Evolutionary conservation across 2,329 filamentous ascomycete species (phyloP), one percentile per base, ranked within the genome.

Genomic region (Clarireedia paspali): DNA sequence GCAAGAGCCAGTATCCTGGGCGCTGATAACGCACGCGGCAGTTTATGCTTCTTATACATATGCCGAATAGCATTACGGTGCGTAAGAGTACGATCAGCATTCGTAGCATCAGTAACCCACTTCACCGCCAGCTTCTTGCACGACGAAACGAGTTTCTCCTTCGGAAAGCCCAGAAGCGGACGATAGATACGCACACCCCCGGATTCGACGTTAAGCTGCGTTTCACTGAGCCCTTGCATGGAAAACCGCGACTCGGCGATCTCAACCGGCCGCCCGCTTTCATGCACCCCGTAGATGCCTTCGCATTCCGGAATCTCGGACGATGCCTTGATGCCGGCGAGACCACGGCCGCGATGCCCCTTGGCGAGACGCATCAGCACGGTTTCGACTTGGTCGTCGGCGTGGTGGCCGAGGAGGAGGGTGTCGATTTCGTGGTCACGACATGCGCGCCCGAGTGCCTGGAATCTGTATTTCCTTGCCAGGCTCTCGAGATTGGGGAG

Each of bases 351-450:
- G 2, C 80, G 74, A 64, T 89, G 87, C 0, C 85, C 84, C 3
- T 76, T 75, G 7, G 85, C 71, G 38, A 97, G 71, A 44, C 94
- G 81, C 84, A 91, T 88, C 49, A 97, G 72, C 4, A 95, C 78
- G 0, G 91, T 96, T 73, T 99, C 94, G 55, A 91, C 87, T 67
- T 94, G 89, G 66, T 99, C 94, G 66, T 96, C 91, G 59, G 80
- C 76, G 68, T 99, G 94, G 68, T 99, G 94, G 4, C 86, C 94
- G 27, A 95, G 74, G 40, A 96, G 78, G 1, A 97, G 69, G 20
- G 81, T 80, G 4, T 70, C 72, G 4, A 88, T 80, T 0, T 72
- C 68, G 5, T 73, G 63, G 1, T 72, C 68, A 15, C 70, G 70
- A 67, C 88, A 91, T 6, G 78, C 76, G 14, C 64, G 67, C 0